Percentiles rank a stretch among this genome's conserved stretches.
Conservation (phyloP, 768 basidiomycete species). For the Boletus edulis region DNA sequence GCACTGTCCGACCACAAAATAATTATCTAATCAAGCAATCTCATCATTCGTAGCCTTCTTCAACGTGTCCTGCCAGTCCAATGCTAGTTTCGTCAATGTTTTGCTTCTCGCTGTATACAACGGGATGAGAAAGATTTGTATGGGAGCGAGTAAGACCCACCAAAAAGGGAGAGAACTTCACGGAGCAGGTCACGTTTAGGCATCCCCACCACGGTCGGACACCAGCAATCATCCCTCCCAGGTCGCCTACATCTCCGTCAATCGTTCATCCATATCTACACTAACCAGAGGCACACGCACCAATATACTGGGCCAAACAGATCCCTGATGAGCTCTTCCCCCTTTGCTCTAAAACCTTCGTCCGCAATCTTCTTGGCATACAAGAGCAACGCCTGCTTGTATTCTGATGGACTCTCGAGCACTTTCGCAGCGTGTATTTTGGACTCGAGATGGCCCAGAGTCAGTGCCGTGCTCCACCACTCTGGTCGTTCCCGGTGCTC, state of each 20-base stretch:
- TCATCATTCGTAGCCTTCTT: constrained; percentile 62
- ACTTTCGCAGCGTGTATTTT: constrained; percentile 68
- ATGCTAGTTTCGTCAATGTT: constrained; percentile 67
- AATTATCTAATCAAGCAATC: neutral
- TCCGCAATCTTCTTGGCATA: constrained; percentile 88
- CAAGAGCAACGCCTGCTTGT: constrained; percentile 66
- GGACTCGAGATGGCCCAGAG: constrained; percentile 87
- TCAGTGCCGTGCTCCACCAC: constrained; percentile 84
- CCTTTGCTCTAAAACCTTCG: constrained; percentile 84
- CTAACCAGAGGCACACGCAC: constrained; percentile 44
- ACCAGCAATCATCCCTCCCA: constrained; percentile 61
- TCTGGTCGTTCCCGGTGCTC: constrained; percentile 52
- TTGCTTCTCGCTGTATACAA: constrained; percentile 61
- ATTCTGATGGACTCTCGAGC: constrained; percentile 84
- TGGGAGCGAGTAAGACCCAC: constrained; percentile 41
- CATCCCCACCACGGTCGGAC: constrained; percentile 64
- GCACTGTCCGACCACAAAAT: neutral
- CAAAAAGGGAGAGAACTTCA: constrained; percentile 77
- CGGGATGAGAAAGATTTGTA: constrained; percentile 3
- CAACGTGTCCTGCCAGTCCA: constrained; percentile 81
- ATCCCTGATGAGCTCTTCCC: constrained; percentile 88
- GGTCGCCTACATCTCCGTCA: constrained; percentile 52
- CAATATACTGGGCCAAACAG: constrained; percentile 88
- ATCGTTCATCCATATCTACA: neutral
- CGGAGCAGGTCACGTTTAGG: constrained; percentile 79